A percentile compares a stretch with the other conserved stretches of the same genome.
Conservation (phyloP, 2,329 filamentous ascomycete species). For the Teratosphaeria gauchensis region DNA sequence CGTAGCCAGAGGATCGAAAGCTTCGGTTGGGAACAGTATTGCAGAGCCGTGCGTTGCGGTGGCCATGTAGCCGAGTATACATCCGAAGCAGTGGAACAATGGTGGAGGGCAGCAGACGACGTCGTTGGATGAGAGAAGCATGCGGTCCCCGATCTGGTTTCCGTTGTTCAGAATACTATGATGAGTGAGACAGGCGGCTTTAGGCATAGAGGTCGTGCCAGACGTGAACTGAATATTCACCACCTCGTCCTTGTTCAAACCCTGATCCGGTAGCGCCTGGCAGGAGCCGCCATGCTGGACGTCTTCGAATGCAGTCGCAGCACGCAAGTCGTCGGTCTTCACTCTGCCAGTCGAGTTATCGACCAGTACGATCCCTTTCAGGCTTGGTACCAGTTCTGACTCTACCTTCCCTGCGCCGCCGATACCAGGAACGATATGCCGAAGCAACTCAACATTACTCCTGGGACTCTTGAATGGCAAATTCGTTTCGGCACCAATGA, state of each 20-base stretch:
- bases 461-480: constrained; percentile 56
- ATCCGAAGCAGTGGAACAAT: constrained; percentile 69
- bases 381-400: constrained; percentile 54
- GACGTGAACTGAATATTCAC: constrained; percentile 97
- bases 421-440: constrained; percentile 28
- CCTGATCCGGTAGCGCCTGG: constrained; percentile 37
- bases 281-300: constrained; percentile 28
- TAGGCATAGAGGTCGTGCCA: constrained; percentile 79
- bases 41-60: constrained; percentile 73
- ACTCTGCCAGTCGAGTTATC: constrained; percentile 60
- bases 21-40: constrained; percentile 77
- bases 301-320: constrained; percentile 36
- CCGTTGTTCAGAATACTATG: constrained; percentile 89
- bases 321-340: constrained; percentile 33
- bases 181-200: constrained; percentile 84
- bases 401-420: constrained; percentile 29
- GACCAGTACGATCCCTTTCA: constrained; percentile 64
- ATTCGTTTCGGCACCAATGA: constrained; percentile 83
- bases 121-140: constrained; percentile 67
- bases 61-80: constrained; percentile 90
- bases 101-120: constrained; percentile 56
- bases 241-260: constrained; percentile 54
- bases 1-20: constrained; percentile 70
- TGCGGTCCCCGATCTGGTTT: constrained; percentile 68
- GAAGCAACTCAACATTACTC: constrained; percentile 49